Evolutionary conservation across 169 alveolate genomes (phyloP).

Genomic region (Eimeria acervulina): DNA sequence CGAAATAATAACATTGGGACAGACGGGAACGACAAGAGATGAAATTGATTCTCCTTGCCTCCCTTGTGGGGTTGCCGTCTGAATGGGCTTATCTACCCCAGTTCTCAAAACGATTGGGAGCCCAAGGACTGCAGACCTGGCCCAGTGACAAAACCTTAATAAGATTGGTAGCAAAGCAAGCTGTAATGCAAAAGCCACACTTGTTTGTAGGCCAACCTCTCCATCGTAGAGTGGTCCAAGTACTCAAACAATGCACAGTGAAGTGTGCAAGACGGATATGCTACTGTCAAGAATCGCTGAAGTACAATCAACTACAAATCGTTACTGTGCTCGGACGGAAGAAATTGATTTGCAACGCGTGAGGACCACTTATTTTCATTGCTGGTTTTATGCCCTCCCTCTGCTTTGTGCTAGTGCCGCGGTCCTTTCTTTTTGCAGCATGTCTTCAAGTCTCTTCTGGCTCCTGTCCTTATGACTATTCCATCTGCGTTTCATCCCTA

Average conservation of each 20-base stretch:
- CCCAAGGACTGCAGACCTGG: neutral
- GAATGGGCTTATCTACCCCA: neutral
- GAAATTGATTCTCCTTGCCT: neutral
- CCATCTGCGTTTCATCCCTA: conserved; percentile 18
- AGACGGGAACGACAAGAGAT: neutral
- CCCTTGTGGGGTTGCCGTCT: conserved; percentile 14
- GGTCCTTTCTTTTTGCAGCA: conserved; percentile 5
- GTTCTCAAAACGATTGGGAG: neutral
- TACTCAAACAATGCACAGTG: neutral
- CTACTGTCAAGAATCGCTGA: neutral
- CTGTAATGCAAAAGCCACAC: neutral
- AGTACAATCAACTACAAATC: too few species aligned
- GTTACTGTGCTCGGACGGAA: too few species aligned
- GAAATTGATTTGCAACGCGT: neutral
- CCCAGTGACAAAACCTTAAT: neutral
- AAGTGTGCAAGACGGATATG: too few species aligned
- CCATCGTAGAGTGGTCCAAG: neutral
- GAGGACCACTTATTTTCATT: too few species aligned
- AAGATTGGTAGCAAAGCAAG: neutral
- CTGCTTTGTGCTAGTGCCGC: neutral
- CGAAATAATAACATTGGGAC: conserved; percentile 4
- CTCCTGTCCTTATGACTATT: conserved; percentile 31
- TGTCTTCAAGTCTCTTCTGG: conserved; percentile 45
- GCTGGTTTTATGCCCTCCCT: neutral
- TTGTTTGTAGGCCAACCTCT: neutral